A percentile compares a stretch with the other conserved stretches of the same genome.
phyloP scores from a whole-genome alignment of 2,329 filamentous ascomycete genomes.

The Trichothecium roseum region DNA sequence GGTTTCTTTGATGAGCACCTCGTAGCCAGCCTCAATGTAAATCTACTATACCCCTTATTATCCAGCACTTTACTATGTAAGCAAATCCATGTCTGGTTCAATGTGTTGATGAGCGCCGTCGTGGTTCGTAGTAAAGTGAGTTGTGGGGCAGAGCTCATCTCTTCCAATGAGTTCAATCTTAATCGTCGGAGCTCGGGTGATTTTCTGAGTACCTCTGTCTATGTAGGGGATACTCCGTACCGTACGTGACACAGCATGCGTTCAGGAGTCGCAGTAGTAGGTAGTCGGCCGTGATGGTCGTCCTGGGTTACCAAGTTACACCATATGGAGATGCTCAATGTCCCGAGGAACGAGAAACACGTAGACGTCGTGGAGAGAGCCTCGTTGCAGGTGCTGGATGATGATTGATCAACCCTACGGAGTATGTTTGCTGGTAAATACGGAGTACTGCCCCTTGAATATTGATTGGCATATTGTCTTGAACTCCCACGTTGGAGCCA shows the following conservation, averaged over 20 bases:
- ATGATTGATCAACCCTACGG: too few species aligned
- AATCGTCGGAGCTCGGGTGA: conserved; percentile 2
- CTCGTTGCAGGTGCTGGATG: too few species aligned
- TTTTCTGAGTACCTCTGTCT: too few species aligned
- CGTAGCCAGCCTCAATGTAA: not conserved
- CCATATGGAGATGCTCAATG: too few species aligned
- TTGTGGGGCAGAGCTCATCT: conserved; percentile 6
- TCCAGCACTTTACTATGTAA: not conserved
- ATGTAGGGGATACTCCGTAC: too few species aligned
- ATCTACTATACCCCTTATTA: not conserved
- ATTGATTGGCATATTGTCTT: not conserved
- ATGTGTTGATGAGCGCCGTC: not conserved
- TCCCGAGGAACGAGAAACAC: too few species aligned
- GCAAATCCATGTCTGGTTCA: not conserved
- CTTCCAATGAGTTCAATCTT: conserved; percentile 4
- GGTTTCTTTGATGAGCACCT: not conserved
- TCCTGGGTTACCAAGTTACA: too few species aligned
- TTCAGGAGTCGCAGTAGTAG: too few species aligned
- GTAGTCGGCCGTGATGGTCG: too few species aligned
- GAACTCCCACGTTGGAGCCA: not conserved
- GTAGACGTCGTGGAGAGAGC: too few species aligned
- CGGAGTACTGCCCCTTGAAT: too few species aligned
- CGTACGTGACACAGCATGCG: too few species aligned
- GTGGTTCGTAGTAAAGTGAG: not conserved
- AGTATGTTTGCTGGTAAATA: conserved; percentile 2